Conservation (phyloP, 1,139 yeast genomes). For the Casaregolazyma lundiana region DNA sequence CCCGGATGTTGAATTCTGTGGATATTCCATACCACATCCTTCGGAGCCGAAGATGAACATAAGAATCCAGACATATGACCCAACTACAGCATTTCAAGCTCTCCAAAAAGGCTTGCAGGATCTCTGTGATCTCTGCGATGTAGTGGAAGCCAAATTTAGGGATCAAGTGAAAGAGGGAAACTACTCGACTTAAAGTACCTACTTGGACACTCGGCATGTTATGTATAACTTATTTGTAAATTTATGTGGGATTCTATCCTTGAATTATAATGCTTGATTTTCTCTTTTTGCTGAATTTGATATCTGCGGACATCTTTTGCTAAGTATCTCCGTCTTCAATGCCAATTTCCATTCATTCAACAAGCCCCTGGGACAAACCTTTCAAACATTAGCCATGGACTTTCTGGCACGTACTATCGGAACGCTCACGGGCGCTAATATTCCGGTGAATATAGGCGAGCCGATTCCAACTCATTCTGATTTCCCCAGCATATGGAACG, state of each 20-base stretch:
- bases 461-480: slow-evolving; percentile 22
- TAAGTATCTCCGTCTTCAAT: background rate
- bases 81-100: slow-evolving; percentile 86
- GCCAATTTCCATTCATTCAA: slow-evolving; percentile 2
- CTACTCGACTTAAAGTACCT: slow-evolving; percentile 30
- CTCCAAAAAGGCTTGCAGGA: slow-evolving; percentile 88
- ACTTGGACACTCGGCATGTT: slow-evolving; percentile 3
- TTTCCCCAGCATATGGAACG: slow-evolving; percentile 43
- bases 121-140: slow-evolving; percentile 75
- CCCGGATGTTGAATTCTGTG: slow-evolving; percentile 97
- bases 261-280: slow-evolving; percentile 8
- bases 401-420: slow-evolving; percentile 36
- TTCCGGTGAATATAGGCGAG: slow-evolving; percentile 31
- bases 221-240: slow-evolving; percentile 1
- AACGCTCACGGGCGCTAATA: slow-evolving; percentile 30
- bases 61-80: slow-evolving; percentile 88
- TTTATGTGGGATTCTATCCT: background rate
- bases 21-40: slow-evolving; percentile 98
- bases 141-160: slow-evolving; percentile 72
- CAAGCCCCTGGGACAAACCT: slow-evolving; percentile 2
- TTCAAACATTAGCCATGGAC: slow-evolving; percentile 27
- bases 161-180: slow-evolving; percentile 41
- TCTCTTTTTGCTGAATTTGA: slow-evolving; percentile 1
- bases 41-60: slow-evolving; percentile 86
- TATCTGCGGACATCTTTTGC: background rate